Evolutionary conservation across 306 rosid species (phyloP).

Genomic region (Echinosophora koreensis): DNA sequence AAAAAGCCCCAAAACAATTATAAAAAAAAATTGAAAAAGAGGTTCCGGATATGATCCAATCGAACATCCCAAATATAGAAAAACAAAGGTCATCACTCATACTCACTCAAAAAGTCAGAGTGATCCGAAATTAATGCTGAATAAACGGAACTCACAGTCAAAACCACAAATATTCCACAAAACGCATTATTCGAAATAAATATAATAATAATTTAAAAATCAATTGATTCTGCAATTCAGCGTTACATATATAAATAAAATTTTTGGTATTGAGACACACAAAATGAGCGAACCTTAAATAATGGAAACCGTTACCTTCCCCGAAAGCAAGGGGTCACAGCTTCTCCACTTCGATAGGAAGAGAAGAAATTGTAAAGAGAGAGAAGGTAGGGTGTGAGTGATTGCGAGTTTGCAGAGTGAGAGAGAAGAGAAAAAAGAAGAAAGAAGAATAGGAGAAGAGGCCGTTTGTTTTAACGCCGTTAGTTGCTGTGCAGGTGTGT

Average conservation of each 20-base stretch:
- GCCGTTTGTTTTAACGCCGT: constrained; percentile 7
- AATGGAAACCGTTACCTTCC: constrained; percentile 19
- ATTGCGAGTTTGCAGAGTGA: background rate
- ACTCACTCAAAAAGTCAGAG: constrained; percentile 39
- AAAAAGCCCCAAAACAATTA: background rate
- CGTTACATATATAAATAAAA: too few relatives aligned
- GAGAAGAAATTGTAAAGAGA: background rate
- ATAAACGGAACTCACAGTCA: constrained; percentile 42
- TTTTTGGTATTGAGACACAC: background rate
- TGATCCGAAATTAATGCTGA: constrained; percentile 49
- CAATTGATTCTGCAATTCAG: too few relatives aligned
- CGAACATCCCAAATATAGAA: constrained; percentile 22
- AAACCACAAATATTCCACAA: constrained; percentile 18
- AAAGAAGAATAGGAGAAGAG: background rate
- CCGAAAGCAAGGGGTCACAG: background rate
- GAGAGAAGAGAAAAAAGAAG: background rate
- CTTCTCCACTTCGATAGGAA: background rate
- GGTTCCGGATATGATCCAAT: constrained; percentile 31
- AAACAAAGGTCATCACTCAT: constrained; percentile 3
- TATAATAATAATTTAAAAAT: background rate
- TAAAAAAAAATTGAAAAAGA: background rate
- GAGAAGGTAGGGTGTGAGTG: background rate
- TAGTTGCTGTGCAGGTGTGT: background rate
- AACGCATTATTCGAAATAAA: constrained; percentile 13
- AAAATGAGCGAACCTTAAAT: background rate